Conservation (phyloP, 805 yeast genomes). For the Nakazawaea sp. region DNA sequence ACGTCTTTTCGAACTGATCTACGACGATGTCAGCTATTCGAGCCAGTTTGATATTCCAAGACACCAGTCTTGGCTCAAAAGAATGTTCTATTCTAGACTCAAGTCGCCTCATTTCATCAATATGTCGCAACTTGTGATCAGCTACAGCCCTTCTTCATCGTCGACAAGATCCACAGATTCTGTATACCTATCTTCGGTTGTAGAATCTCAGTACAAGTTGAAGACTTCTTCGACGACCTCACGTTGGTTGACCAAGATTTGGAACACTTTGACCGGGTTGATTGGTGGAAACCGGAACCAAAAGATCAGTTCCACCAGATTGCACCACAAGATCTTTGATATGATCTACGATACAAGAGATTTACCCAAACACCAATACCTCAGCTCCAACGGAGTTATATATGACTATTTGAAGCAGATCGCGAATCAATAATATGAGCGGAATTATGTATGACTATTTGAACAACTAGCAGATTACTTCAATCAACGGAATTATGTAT, state of each 20-base stretch:
- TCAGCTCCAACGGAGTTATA: conserved; percentile 4
- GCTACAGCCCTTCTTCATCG: conserved; percentile 6
- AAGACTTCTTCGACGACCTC: not conserved
- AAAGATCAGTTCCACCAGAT: conserved; percentile 15
- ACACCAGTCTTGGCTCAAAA: not conserved
- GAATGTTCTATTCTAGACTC: conserved; percentile 1
- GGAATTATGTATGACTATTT: no score
- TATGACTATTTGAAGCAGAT: conserved; percentile 7
- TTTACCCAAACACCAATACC: conserved; percentile 6
- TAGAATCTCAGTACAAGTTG: not conserved
- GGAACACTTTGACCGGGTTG: not conserved
- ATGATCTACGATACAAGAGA: conserved; percentile 16
- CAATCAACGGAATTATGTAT: no score
- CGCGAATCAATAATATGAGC: no score
- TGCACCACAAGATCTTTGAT: conserved; percentile 26
- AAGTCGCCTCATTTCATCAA: conserved; percentile 10
- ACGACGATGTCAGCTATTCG: conserved; percentile 5
- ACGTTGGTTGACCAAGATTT: no score
- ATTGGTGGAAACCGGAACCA: not conserved
- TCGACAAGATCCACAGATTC: conserved; percentile 1
- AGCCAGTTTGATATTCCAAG: conserved; percentile 6
- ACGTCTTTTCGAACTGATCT: conserved; percentile 2
- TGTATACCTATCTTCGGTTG: conserved; percentile 1
- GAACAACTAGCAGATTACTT: conserved; percentile 3
- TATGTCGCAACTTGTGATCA: conserved; percentile 7